Evolutionary conservation across 2,329 filamentous ascomycete genomes (phyloP).

Genomic region (Ceratocystis destructans): DNA sequence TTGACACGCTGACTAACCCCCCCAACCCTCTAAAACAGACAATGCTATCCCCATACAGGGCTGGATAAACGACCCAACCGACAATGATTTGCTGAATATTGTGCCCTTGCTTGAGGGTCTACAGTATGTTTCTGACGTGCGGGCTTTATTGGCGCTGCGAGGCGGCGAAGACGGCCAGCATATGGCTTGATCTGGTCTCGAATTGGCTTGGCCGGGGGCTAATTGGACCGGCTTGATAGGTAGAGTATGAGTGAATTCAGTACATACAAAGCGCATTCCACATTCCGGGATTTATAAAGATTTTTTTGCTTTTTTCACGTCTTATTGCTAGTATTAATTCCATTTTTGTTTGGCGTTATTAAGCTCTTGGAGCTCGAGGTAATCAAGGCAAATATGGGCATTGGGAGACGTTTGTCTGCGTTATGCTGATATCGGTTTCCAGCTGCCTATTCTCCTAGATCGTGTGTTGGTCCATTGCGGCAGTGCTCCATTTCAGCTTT

Average conservation of each 20-base stretch:
- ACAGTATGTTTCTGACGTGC: constrained; percentile 92
- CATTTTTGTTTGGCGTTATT: not conserved
- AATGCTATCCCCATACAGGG: constrained; percentile 98
- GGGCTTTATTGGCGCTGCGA: constrained; percentile 74
- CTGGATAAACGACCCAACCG: constrained; percentile 97
- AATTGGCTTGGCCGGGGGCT: not conserved
- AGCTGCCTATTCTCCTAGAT: too few relatives aligned
- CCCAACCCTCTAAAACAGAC: constrained; percentile 41
- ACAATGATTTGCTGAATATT: constrained; percentile 85
- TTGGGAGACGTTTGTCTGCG: too few relatives aligned
- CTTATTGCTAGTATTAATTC: not conserved
- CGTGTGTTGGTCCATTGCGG: too few relatives aligned
- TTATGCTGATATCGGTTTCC: too few relatives aligned
- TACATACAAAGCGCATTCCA: constrained; percentile 2
- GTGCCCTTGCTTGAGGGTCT: constrained; percentile 85
- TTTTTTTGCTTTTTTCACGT: not conserved
- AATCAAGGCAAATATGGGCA: not conserved
- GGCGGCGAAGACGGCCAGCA: constrained; percentile 66
- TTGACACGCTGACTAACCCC: not conserved
- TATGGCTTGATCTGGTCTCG: constrained; percentile 29
- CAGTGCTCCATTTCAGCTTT: too few relatives aligned
- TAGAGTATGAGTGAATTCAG: constrained; percentile 2
- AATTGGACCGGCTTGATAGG: not conserved
- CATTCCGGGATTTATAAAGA: not conserved
- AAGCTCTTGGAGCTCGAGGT: not conserved